A percentile compares a stretch with the other conserved stretches of the same genome.
phyloP scores from a whole-genome alignment of 2,329 filamentous ascomycete genomes.

The Hymenoscyphus linearis region DNA sequence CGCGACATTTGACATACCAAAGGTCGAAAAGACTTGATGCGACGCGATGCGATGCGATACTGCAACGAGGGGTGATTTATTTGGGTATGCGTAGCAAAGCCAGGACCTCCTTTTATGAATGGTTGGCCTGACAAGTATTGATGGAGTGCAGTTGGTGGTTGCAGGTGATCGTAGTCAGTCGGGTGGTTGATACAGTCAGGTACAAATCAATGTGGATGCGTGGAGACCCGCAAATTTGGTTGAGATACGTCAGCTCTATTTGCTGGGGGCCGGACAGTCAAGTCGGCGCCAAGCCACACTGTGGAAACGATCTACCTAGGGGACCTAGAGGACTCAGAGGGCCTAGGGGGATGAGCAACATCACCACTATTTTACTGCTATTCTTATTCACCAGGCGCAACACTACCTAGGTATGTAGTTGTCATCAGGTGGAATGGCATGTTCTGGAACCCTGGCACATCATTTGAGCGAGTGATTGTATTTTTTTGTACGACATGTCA shows the following conservation, averaged over 20 bases:
- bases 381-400: neutral
- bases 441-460: neutral
- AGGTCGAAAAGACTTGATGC: no score
- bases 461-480: neutral
- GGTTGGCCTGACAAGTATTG: no score
- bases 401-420: no score
- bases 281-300: neutral
- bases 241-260: neutral
- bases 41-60: no score
- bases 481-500: neutral
- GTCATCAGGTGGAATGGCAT: neutral
- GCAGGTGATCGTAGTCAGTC: neutral
- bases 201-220: neutral
- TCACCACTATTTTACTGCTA: neutral
- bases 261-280: neutral
- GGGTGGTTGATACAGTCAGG: neutral
- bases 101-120: no score
- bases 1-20: no score
- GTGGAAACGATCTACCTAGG: no score
- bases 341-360: no score
- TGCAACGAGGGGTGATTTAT: no score
- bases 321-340: no score
- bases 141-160: neutral
- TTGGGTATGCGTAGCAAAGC: no score
- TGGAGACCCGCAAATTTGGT: neutral